A percentile compares a stretch with the other conserved stretches of the same genome.
Conservation (phyloP, 371 early-diverging fungal genomes). For the Zopfochytrium polystomum region DNA sequence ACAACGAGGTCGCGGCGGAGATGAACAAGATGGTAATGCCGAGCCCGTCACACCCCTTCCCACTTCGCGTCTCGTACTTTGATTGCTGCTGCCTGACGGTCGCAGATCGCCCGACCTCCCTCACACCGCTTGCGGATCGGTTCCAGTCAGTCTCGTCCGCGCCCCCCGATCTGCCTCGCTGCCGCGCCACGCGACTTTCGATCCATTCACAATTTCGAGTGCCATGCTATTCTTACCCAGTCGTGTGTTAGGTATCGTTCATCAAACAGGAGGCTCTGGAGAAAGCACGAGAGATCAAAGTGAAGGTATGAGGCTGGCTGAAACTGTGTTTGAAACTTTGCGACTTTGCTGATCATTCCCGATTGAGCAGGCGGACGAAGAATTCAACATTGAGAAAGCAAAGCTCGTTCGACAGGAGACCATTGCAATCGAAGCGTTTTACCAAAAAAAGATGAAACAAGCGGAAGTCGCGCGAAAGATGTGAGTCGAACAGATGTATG, state of each 20-base stretch:
- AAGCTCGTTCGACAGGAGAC: slow-evolving; percentile 91
- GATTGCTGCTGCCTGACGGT: too few species aligned
- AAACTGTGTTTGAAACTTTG: background rate
- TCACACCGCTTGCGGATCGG: too few species aligned
- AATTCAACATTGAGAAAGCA: slow-evolving; percentile 98
- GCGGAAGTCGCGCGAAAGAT: slow-evolving; percentile 86
- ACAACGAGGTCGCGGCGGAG: slow-evolving; percentile 78
- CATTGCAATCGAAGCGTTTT: slow-evolving; percentile 80
- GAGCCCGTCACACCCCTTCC: too few species aligned
- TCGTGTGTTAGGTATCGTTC: slow-evolving; percentile 73
- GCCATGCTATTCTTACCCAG: too few species aligned
- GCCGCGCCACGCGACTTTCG: background rate
- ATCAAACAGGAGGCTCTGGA: slow-evolving; percentile 97
- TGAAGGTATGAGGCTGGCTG: slow-evolving; percentile 72
- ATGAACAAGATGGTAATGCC: slow-evolving; percentile 54
- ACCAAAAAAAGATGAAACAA: slow-evolving; percentile 88
- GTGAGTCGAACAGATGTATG: slow-evolving; percentile 54
- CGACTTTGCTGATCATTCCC: background rate
- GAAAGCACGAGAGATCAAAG: slow-evolving; percentile 96
- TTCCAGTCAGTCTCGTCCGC: too few species aligned
- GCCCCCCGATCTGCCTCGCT: too few species aligned
- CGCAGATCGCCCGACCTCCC: too few species aligned
- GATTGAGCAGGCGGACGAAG: slow-evolving; percentile 81
- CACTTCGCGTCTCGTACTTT: too few species aligned
- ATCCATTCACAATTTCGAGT: background rate